phyloP scores from a whole-genome alignment of 176 grass and related monocot genomes.

The sorghum (Sorghum bicolor) region DNA sequence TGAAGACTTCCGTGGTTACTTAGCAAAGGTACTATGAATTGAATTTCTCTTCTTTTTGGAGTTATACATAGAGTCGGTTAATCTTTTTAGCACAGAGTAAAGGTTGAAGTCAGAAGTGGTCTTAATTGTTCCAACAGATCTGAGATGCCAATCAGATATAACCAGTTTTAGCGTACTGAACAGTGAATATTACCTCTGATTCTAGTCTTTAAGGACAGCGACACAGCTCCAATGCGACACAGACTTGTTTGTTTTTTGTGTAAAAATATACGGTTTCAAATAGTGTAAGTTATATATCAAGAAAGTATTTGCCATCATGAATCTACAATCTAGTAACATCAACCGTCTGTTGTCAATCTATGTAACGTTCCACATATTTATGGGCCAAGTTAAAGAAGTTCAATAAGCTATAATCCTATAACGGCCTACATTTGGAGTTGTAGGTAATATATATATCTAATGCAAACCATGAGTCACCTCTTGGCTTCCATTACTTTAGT shows the following conservation, averaged over 20 bases:
- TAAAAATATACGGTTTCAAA: neutral
- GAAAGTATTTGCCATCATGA: neutral
- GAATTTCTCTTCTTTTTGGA: neutral
- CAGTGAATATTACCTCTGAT: neutral
- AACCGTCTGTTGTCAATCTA: neutral
- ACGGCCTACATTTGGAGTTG: neutral
- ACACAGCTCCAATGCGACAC: neutral
- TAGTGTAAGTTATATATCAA: neutral
- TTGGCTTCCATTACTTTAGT: neutral
- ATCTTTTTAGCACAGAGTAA: neutral
- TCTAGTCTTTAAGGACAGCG: neutral
- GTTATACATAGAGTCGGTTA: neutral
- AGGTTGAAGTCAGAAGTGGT: neutral
- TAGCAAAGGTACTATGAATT: conserved; percentile 77
- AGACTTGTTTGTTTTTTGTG: no score
- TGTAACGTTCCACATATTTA: neutral
- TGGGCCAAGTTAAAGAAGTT: neutral
- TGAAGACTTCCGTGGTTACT: conserved; percentile 91
- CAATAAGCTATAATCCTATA: neutral
- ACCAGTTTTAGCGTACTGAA: neutral
- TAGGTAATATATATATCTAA: neutral
- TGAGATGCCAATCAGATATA: neutral
- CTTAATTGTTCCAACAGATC: conserved; percentile 5
- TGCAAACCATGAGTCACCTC: neutral
- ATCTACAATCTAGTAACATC: neutral